Conservation (phyloP, 768 basidiomycete species). For the Candolleomyces aberdarensis region DNA sequence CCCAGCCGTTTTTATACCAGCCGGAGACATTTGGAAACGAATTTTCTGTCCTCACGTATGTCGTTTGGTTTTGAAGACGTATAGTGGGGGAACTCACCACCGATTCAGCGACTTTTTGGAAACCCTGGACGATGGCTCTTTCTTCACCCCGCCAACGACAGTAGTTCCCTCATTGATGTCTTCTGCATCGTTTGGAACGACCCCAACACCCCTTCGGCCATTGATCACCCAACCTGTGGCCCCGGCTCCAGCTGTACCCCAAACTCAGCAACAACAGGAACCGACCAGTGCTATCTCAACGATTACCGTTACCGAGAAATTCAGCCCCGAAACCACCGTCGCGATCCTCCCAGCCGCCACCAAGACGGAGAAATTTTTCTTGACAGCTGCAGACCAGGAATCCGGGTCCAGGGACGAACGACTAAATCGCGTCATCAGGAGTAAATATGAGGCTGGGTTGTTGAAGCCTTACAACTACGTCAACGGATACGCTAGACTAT, state of each 20-base stretch:
- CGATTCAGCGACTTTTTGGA: constrained; percentile 78
- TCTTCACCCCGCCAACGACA: constrained; percentile 62
- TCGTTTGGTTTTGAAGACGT: constrained; percentile 10
- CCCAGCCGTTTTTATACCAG: constrained; percentile 61
- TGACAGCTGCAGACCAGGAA: constrained; percentile 94
- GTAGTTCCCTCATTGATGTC: constrained; percentile 47
- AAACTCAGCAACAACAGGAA: background rate
- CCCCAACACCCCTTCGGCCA: background rate
- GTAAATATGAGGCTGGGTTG: constrained; percentile 95
- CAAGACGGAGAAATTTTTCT: constrained; percentile 83
- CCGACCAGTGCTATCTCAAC: constrained; percentile 10
- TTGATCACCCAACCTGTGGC: constrained; percentile 1
- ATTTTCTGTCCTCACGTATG: constrained; percentile 77
- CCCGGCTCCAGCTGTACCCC: background rate
- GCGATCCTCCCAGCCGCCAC: constrained; percentile 69
- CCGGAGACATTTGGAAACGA: constrained; percentile 78
- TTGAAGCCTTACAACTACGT: constrained; percentile 96
- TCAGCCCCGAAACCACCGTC: constrained; percentile 36
- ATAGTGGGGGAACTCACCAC: constrained; percentile 2
- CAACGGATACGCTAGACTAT: constrained; percentile 88
- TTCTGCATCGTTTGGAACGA: constrained; percentile 29
- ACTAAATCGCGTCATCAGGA: constrained; percentile 86
- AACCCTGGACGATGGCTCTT: constrained; percentile 80
- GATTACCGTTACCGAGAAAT: constrained; percentile 9
- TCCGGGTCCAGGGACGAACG: constrained; percentile 88